Conservation (phyloP, 228 moss, liverwort and hornwort genomes). For the Sphagnum fallax region DNA sequence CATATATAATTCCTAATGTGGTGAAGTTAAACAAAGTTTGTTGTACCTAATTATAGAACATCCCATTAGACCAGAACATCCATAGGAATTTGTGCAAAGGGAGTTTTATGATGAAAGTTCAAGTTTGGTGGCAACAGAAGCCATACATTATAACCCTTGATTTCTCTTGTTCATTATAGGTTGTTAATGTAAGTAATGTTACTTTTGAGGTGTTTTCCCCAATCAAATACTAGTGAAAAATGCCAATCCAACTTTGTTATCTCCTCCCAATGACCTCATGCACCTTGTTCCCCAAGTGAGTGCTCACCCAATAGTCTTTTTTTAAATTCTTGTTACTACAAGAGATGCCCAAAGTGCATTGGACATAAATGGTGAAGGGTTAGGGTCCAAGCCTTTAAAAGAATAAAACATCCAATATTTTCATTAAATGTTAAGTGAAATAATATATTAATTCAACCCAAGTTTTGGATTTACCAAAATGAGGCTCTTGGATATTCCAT, state of each 20-base stretch:
- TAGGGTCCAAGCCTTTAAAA: too few relatives aligned
- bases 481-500: too few relatives aligned
- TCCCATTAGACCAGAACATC: background rate
- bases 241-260: constrained; percentile 42
- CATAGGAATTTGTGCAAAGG: background rate
- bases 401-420: too few relatives aligned
- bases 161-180: constrained; percentile 22
- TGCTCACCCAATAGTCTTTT: background rate
- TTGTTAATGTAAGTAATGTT: constrained; percentile 61
- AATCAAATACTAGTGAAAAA: constrained; percentile 43
- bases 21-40: constrained; percentile 14
- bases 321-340: background rate
- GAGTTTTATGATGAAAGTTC: background rate
- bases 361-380: too few relatives aligned
- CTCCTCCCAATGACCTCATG: constrained; percentile 39
- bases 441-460: too few relatives aligned
- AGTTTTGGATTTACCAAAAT: too few relatives aligned
- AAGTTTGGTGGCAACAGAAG: background rate
- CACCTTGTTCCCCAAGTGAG: constrained; percentile 61
- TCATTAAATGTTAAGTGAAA: too few relatives aligned
- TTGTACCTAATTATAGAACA: background rate
- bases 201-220: constrained; percentile 37
- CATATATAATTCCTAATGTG: constrained; percentile 75
- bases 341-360: too few relatives aligned
- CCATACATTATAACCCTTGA: background rate